A percentile compares a stretch with the other conserved stretches of the same genome.
These are phyloP conservation scores for Phytopythium mirpurense DNA, from an alignment of 352 stramenopile genomes.

Conservation along the genomic window DNA sequence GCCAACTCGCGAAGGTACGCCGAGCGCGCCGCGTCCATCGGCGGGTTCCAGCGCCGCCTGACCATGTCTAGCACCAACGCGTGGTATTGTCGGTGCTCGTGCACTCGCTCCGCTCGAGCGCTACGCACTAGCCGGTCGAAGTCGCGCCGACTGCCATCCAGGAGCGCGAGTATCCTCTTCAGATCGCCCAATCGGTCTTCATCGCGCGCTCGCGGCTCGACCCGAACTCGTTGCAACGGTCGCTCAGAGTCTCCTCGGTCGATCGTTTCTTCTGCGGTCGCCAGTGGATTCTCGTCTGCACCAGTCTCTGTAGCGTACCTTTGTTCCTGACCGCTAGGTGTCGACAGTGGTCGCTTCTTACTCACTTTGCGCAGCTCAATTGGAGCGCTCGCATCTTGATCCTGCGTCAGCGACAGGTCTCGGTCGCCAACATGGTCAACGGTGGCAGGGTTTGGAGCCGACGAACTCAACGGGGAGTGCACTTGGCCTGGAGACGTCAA, in stretches of 20 bases:
- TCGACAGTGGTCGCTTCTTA: no score
- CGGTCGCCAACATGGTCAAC: neutral
- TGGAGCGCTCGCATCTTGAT: neutral
- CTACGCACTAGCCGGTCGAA: slow-evolving; percentile 30
- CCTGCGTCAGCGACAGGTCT: neutral
- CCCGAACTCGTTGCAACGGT: neutral
- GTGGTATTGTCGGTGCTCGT: slow-evolving; percentile 30
- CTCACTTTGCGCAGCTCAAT: no score
- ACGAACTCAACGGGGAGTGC: neutral
- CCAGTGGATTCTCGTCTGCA: neutral
- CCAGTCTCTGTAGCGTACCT: no score
- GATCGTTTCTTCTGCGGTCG: neutral
- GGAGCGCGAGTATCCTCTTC: slow-evolving; percentile 11
- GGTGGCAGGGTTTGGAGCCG: neutral
- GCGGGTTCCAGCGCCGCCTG: slow-evolving; percentile 20
- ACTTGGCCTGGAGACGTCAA: neutral
- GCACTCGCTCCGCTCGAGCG: slow-evolving; percentile 22
- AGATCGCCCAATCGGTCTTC: slow-evolving; percentile 16
- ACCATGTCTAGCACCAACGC: slow-evolving; percentile 25
- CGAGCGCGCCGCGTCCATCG: slow-evolving; percentile 8
- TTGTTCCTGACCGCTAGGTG: no score
- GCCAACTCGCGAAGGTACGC: slow-evolving; percentile 22
- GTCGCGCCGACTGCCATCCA: slow-evolving; percentile 23
- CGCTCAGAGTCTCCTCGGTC: neutral
- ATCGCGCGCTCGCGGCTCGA: neutral